Base-by-base conservation (phyloP, 2,329 filamentous ascomycete genomes). In the Pseudopyrenochaeta lycopersici region DNA sequence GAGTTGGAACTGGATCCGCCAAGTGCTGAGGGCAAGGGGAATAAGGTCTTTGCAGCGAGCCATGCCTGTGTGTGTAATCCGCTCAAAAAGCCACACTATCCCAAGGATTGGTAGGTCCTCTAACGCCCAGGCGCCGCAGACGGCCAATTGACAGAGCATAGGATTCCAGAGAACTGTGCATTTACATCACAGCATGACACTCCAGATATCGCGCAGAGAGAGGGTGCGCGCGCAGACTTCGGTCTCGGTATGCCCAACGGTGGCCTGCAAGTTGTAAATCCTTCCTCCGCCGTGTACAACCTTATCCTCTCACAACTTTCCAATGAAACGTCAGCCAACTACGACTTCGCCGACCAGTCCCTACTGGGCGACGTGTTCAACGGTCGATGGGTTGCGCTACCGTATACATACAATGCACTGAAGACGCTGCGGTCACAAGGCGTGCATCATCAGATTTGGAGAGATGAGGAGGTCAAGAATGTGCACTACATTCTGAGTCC, bases 31-130 rank as follows among this genome's bases (percentile, higher is more conserved):
- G 86, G 82, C 10, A 78, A 77, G 15, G 86, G 89, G 18, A 72
- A 82, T 39, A 82, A 84, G 39, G 90, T 96, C 30, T 94, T 96
- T 75, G 92, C 91, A 1, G 91, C 91, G 4, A 87, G 87, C 59
- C 91, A 94, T 76, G 92, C 92, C 4, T 96, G 92, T 76, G 87
- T 92, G 15, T 96, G 92, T 79, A 96, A 96, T 77, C 91, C 92
- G 18, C 78, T 92, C 61, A 83, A 85, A 64, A 92, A 91, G 74
- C 70, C 85, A 27, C 90, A 96, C 77, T 96, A 96, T 75, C 92
- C 92, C 0, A 75, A 78, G 43, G 78, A 91, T 72, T 96, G 90
- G 87, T 85, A 77, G 31, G 50, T 46, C 14, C 10, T 12, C 4
- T n/a, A 30, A 4, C 17, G 10, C 11, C 18, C 14, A 2, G 21